Evolutionary conservation across 805 yeast genomes (phyloP).

Genomic region (Metschnikowia reukaufii): DNA sequence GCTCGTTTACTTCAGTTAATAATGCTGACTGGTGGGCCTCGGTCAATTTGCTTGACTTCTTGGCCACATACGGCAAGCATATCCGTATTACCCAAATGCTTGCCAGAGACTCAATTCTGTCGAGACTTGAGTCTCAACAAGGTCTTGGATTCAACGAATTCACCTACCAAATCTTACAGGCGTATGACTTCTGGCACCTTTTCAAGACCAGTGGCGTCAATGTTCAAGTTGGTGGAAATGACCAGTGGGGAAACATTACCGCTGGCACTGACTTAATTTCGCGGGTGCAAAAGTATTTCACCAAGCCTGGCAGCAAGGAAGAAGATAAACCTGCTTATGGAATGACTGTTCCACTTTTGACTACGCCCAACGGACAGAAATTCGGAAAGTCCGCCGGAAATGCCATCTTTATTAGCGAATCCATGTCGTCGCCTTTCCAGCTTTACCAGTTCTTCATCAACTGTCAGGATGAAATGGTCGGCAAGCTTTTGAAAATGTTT

Average conservation of each 20-base stretch:
- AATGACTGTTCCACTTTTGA: conserved; percentile 83
- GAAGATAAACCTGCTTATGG: conserved; percentile 51
- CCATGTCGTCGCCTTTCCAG: conserved; percentile 75
- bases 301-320: background rate
- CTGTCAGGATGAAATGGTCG: conserved; percentile 73
- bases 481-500: conserved; percentile 66
- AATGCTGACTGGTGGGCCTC: conserved; percentile 87
- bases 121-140: conserved; percentile 61
- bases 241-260: conserved; percentile 97
- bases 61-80: conserved; percentile 71
- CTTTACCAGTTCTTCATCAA: conserved; percentile 84
- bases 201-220: conserved; percentile 57
- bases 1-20: conserved; percentile 50
- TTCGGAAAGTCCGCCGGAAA: conserved; percentile 98
- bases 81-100: conserved; percentile 86
- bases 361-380: conserved; percentile 87
- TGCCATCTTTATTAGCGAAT: conserved; percentile 81
- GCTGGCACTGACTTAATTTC: conserved; percentile 90
- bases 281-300: conserved; percentile 41
- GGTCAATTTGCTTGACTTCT: conserved; percentile 71
- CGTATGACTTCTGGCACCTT: conserved; percentile 87
- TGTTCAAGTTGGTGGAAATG: conserved; percentile 92
- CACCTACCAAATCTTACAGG: conserved; percentile 89
- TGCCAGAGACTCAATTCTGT: conserved; percentile 81
- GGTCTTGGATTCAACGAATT: conserved; percentile 95